These are phyloP conservation scores for Hirschioporus abietinus DNA, from an alignment of 768 basidiomycete species.

Conservation along the genomic window DNA sequence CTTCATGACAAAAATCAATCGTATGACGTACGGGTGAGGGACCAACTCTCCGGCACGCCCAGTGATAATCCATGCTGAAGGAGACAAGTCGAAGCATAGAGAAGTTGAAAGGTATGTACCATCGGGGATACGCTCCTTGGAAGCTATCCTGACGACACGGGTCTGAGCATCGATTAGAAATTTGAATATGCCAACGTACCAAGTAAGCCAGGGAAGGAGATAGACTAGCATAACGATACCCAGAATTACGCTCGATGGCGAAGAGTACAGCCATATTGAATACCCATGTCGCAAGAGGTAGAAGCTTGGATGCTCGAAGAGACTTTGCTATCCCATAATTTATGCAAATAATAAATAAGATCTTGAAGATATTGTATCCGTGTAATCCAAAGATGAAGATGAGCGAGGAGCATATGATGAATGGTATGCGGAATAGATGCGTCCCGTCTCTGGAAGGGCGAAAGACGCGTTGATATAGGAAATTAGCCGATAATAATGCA, in stretches of 20 bases:
- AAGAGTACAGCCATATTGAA: slow-evolving; percentile 76
- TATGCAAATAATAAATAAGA: slow-evolving; percentile 57
- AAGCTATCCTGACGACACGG: slow-evolving; percentile 46
- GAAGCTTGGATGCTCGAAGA: slow-evolving; percentile 36
- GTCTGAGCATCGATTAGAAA: slow-evolving; percentile 3
- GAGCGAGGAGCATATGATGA: slow-evolving; percentile 56
- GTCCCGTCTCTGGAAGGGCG: slow-evolving; percentile 19
- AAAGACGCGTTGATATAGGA: slow-evolving; percentile 34
- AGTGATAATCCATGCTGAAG: slow-evolving; percentile 90
- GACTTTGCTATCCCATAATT: slow-evolving; percentile 65
- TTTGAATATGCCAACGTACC: slow-evolving; percentile 39
- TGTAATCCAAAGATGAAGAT: slow-evolving; percentile 71
- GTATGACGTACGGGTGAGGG: slow-evolving; percentile 36
- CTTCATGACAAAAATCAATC: slow-evolving; percentile 2
- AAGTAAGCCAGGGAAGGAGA: slow-evolving; percentile 50
- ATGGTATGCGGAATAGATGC: slow-evolving; percentile 41
- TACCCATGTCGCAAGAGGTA: slow-evolving; percentile 61
- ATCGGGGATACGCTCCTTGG: slow-evolving; percentile 80
- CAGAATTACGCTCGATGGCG: slow-evolving; percentile 66
- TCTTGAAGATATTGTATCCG: slow-evolving; percentile 75
- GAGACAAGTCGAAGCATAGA: slow-evolving; percentile 92
- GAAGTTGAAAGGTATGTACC: slow-evolving; percentile 94
- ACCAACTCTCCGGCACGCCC: slow-evolving; percentile 52
- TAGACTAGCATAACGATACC: slow-evolving; percentile 63
- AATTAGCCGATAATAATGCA: slow-evolving; percentile 54